Percentiles rank a stretch among this genome's conserved stretches.
Conservation (phyloP, 192 early-diverging fungal genomes). For the Rhizoclosmatium globosum region DNA sequence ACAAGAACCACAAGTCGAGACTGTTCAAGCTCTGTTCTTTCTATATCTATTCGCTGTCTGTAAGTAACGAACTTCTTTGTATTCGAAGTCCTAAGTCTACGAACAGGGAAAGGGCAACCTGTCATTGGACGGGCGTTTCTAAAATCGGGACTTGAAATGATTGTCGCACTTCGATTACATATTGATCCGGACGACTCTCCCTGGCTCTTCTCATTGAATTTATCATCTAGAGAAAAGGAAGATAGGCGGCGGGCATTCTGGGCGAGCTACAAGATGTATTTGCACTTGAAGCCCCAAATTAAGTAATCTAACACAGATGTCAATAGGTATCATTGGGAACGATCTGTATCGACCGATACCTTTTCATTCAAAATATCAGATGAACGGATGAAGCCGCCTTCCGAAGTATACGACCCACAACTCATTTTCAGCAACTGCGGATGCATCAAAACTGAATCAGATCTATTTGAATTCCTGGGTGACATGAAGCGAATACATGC, state of each 20-base stretch:
- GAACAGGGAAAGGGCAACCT: not conserved
- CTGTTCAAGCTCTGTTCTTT: not conserved
- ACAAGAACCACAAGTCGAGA: not conserved
- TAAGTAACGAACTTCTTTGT: no score
- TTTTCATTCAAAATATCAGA: not conserved
- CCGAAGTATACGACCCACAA: not conserved
- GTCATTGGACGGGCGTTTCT: not conserved
- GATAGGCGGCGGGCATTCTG: constrained; percentile 5
- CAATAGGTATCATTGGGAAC: no score
- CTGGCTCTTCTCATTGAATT: not conserved
- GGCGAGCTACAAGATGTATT: not conserved
- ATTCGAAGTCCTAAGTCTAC: not conserved
- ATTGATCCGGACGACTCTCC: constrained; percentile 16
- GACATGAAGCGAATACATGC: no score
- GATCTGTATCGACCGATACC: not conserved
- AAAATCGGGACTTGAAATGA: not conserved
- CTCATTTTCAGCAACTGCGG: not conserved
- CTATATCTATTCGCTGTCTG: not conserved
- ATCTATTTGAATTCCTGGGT: no score
- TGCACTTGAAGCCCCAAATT: no score
- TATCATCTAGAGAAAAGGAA: not conserved
- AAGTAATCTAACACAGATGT: no score
- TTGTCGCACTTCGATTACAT: not conserved
- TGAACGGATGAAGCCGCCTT: not conserved
- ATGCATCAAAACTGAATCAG: no score